phyloP scores from a whole-genome alignment of 805 yeast genomes.

The Starmerella powellii region DNA sequence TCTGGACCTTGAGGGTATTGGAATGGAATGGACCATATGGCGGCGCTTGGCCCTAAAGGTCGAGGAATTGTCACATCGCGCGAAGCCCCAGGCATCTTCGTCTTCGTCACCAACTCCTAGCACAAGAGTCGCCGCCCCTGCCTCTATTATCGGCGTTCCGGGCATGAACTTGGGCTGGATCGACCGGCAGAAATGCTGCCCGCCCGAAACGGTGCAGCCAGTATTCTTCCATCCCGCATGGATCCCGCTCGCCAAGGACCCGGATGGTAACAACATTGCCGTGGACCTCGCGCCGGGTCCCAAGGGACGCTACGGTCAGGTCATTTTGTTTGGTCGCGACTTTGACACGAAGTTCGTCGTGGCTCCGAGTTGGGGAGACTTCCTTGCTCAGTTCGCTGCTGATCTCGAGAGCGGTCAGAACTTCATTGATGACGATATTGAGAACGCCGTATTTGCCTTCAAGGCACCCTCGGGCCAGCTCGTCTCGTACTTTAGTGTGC shows the following conservation, averaged over 20 bases:
- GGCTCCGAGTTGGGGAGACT: slow-evolving; percentile 83
- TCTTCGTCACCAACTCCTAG: slow-evolving; percentile 1
- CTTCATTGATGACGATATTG: slow-evolving; percentile 51
- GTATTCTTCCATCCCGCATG: slow-evolving; percentile 82
- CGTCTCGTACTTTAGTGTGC: slow-evolving; percentile 49
- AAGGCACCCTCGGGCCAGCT: slow-evolving; percentile 58
- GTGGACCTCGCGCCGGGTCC: slow-evolving; percentile 77
- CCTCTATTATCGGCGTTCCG: neutral
- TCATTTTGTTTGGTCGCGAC: slow-evolving; percentile 86
- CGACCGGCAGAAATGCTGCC: slow-evolving; percentile 54
- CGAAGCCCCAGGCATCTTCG: slow-evolving; percentile 1
- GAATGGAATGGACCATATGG: slow-evolving; percentile 77
- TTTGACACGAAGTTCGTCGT: slow-evolving; percentile 80
- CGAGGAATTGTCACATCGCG: slow-evolving; percentile 19
- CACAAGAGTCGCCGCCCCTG: too few species aligned
- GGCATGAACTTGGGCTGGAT: slow-evolving; percentile 23
- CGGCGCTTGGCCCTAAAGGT: slow-evolving; percentile 34
- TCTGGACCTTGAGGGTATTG: slow-evolving; percentile 68
- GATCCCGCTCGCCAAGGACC: slow-evolving; percentile 85
- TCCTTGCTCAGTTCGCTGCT: slow-evolving; percentile 67
- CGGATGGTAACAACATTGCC: slow-evolving; percentile 83
- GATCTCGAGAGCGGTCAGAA: slow-evolving; percentile 79
- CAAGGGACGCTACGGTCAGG: slow-evolving; percentile 75
- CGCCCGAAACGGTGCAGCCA: slow-evolving; percentile 59
- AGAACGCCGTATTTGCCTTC: slow-evolving; percentile 41